phyloP scores from a whole-genome alignment of 257 asterid genomes.

The Petrea volubilis region DNA sequence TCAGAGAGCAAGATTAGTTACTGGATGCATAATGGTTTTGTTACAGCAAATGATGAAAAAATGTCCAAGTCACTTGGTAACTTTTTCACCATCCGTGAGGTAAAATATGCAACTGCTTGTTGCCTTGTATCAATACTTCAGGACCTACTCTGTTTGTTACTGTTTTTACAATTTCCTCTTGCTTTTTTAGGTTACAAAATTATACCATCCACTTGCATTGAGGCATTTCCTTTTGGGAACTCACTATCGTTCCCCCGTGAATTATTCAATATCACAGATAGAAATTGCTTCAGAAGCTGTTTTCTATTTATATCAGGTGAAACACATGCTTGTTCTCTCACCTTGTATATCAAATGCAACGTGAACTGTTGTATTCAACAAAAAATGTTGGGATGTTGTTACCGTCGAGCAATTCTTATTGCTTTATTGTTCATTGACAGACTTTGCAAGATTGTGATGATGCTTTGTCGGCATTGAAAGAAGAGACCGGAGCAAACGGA shows the following conservation, averaged over 20 bases:
- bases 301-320: conserved; percentile 78
- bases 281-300: conserved; percentile 78
- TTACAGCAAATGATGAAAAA: conserved; percentile 75
- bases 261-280: conserved; percentile 66
- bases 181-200: conserved; percentile 55
- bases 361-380: not conserved
- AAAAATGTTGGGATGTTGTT: not conserved
- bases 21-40: conserved; percentile 91
- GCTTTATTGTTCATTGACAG: conserved; percentile 37
- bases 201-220: conserved; percentile 88
- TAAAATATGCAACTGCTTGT: conserved; percentile 35
- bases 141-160: too few relatives aligned
- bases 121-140: too few relatives aligned
- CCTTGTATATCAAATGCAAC: not conserved
- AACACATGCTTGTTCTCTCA: not conserved
- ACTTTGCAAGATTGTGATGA: conserved; percentile 69
- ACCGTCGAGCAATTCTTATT: not conserved
- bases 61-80: conserved; percentile 87
- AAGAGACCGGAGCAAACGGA: conserved; percentile 35
- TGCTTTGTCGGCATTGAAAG: conserved; percentile 40
- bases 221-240: conserved; percentile 81
- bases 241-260: conserved; percentile 87
- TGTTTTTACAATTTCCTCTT: conserved; percentile 29
- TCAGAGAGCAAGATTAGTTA: conserved; percentile 69
- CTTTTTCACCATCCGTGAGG: conserved; percentile 91